A percentile compares a stretch with the other conserved stretches of the same genome.
phyloP scores from a whole-genome alignment of 768 basidiomycete species.

The Russula olivacea region DNA sequence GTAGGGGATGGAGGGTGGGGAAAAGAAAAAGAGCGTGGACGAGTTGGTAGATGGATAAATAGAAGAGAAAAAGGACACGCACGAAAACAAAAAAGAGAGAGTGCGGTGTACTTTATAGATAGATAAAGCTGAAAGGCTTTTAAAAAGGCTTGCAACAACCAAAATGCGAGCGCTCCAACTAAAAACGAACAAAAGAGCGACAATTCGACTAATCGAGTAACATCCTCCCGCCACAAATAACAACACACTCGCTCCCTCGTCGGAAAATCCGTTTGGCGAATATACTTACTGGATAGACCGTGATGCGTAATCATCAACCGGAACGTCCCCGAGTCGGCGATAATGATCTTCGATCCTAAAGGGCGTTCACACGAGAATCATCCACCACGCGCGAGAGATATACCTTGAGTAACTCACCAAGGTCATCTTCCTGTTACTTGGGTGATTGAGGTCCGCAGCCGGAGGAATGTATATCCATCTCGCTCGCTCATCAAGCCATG shows the following conservation, averaged over 20 bases:
- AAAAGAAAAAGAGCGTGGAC: constrained; percentile 28
- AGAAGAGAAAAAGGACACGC: constrained; percentile 35
- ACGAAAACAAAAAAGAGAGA: constrained; percentile 38
- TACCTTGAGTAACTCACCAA: too few relatives aligned
- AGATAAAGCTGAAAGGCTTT: constrained; percentile 29
- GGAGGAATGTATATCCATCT: not conserved
- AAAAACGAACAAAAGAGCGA: not conserved
- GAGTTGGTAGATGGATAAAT: constrained; percentile 27
- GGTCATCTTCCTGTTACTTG: constrained; percentile 28
- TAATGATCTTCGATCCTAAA: constrained; percentile 48
- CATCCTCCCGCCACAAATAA: not conserved
- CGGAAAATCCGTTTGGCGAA: too few relatives aligned
- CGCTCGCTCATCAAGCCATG: constrained; percentile 23
- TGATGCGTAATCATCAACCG: constrained; percentile 61
- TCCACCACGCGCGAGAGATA: constrained; percentile 55
- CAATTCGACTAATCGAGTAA: not conserved
- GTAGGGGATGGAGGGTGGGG: constrained; percentile 28
- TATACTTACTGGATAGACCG: too few relatives aligned
- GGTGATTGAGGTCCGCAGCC: constrained; percentile 46
- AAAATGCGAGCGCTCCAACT: constrained; percentile 17
- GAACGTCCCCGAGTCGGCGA: constrained; percentile 62
- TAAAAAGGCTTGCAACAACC: constrained; percentile 17
- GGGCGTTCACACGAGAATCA: constrained; percentile 53
- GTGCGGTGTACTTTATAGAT: constrained; percentile 35
- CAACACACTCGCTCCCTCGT: not conserved